Percentiles rank a stretch among this genome's conserved stretches.
Evolutionary conservation across 805 yeast genomes (phyloP).

Genomic region (Cyberlindnera samutprakarnensis): DNA sequence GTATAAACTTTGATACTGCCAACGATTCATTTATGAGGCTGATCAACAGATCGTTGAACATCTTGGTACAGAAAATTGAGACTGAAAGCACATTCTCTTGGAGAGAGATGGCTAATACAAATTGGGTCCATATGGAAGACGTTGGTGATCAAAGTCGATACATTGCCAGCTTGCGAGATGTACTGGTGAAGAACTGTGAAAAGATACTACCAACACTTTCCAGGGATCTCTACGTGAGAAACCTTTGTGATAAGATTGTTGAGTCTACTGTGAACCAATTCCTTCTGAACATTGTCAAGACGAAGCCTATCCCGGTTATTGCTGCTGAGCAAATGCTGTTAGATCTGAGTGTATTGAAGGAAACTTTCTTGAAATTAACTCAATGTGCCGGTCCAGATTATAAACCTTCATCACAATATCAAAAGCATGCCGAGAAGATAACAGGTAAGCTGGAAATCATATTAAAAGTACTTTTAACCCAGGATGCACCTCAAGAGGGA

Average conservation of each 20-base stretch:
- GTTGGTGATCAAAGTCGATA: conserved; percentile 71
- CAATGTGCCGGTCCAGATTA: conserved; percentile 9
- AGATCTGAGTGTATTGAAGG: conserved; percentile 62
- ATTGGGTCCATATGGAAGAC: conserved; percentile 61
- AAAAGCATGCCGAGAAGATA: conserved; percentile 36
- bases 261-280: conserved; percentile 55
- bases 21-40: conserved; percentile 49
- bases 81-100: conserved; percentile 61
- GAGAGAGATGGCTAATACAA: conserved; percentile 74
- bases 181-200: conserved; percentile 37
- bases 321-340: conserved; percentile 74
- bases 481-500: conserved; percentile 54
- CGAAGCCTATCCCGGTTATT: conserved; percentile 63
- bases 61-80: conserved; percentile 50
- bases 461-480: conserved; percentile 61
- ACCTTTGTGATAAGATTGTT: conserved; percentile 67
- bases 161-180: conserved; percentile 46
- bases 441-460: conserved; percentile 47
- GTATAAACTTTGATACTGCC: conserved; percentile 43
- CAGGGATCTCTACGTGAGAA: conserved; percentile 64
- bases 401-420: conserved; percentile 23
- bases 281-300: conserved; percentile 45
- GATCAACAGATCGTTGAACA: conserved; percentile 49
- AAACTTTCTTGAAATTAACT: conserved; percentile 31
- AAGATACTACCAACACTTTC: conserved; percentile 51